These are phyloP conservation scores for Coniochaeta hoffmannii DNA, from an alignment of 2,329 filamentous ascomycete species.

Conservation along the genomic window DNA sequence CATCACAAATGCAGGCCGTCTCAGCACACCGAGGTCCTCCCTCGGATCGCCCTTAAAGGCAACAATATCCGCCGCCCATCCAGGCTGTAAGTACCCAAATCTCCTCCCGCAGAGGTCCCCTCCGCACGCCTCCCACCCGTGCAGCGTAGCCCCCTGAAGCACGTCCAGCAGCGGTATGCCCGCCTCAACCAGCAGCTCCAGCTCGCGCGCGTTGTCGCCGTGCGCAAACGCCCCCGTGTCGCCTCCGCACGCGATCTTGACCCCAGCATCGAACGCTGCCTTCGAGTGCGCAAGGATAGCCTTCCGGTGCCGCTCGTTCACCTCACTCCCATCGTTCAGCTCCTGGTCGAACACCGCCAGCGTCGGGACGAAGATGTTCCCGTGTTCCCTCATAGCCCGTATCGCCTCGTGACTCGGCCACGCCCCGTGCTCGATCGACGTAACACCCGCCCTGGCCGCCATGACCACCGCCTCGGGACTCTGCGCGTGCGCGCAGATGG, in stretches of 20 bases:
- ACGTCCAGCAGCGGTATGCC: constrained; percentile 42
- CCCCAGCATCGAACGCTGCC: constrained; percentile 35
- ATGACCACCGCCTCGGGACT: constrained; percentile 33
- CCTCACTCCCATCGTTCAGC: constrained; percentile 6
- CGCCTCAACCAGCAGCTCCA: constrained; percentile 45
- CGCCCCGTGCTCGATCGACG: constrained; percentile 38
- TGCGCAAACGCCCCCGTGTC: constrained; percentile 48
- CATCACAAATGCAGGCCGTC: constrained; percentile 47
- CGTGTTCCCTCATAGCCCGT: constrained; percentile 32
- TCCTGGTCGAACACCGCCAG: constrained; percentile 21
- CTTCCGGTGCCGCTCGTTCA: constrained; percentile 27
- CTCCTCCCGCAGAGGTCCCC: constrained; percentile 39
- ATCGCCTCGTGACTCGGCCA: constrained; percentile 28
- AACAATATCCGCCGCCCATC: constrained; percentile 42
- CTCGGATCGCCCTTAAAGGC: constrained; percentile 37
- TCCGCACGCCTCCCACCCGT: constrained; percentile 49
- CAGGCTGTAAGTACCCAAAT: constrained; percentile 45
- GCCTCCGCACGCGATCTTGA: constrained; percentile 43
- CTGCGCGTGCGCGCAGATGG: constrained; percentile 35
- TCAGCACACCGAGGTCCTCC: constrained; percentile 30
- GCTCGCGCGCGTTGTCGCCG: constrained; percentile 42
- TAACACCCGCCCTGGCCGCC: constrained; percentile 38
- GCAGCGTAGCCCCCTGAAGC: constrained; percentile 39
- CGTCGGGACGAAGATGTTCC: constrained; percentile 44
- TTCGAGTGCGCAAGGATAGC: constrained; percentile 23